A percentile compares a stretch with the other conserved stretches of the same genome.
Evolutionary conservation across 1,284 basidiomycete genomes (phyloP).

Genomic region (Ganoderma sinense): DNA sequence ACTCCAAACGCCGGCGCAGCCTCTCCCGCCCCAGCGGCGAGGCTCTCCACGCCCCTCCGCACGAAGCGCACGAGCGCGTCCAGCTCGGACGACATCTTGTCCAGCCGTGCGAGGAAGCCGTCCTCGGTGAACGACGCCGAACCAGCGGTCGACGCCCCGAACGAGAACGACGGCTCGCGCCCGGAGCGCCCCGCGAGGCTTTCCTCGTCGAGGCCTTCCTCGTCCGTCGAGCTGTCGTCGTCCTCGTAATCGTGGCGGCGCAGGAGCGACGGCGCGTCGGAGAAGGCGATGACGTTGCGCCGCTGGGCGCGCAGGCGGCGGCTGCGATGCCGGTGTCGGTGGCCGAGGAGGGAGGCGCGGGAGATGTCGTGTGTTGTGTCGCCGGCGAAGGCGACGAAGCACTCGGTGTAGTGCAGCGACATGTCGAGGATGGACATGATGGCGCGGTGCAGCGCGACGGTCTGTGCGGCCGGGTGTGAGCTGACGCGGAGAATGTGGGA

Average conservation of each 20-base stretch:
- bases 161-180: conserved; percentile 53
- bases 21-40: conserved; percentile 61
- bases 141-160: conserved; percentile 41
- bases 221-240: conserved; percentile 50
- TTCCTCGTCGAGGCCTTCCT: conserved; percentile 38
- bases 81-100: conserved; percentile 71
- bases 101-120: conserved; percentile 56
- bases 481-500: neutral
- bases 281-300: conserved; percentile 68
- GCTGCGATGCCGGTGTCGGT: conserved; percentile 58
- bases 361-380: conserved; percentile 67
- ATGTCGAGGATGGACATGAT: conserved; percentile 79
- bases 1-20: conserved; percentile 72
- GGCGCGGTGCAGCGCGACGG: conserved; percentile 65
- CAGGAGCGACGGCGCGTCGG: conserved; percentile 43
- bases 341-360: conserved; percentile 54
- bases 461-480: conserved; percentile 47
- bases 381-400: conserved; percentile 67
- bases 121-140: conserved; percentile 49
- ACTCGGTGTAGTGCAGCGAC: conserved; percentile 70
- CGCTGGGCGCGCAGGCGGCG: conserved; percentile 59
- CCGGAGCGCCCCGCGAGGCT: conserved; percentile 33
- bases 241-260: conserved; percentile 29
- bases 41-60: conserved; percentile 67
- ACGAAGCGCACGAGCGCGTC: conserved; percentile 76